These are phyloP conservation scores for Middelhovenomyces tepae DNA, from an alignment of 805 yeast species.

Conservation along the genomic window DNA sequence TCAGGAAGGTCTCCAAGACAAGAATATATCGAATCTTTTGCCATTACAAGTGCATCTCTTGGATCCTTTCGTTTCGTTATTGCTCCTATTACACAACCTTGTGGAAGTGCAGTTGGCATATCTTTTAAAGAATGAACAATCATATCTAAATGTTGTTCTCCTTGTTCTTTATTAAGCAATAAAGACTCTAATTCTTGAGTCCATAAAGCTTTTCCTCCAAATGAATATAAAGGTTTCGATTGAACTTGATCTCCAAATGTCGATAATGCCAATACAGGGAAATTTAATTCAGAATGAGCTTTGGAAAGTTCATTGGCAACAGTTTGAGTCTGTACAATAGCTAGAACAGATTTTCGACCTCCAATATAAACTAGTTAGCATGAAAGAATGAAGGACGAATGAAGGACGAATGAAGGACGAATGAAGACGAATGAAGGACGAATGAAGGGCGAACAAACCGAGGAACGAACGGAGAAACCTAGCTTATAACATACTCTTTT, in stretches of 20 bases:
- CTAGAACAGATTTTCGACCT: constrained; percentile 81
- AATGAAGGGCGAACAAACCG: too few species aligned
- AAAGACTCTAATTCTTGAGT: constrained; percentile 87
- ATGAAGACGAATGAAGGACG: too few species aligned
- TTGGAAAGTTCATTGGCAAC: constrained; percentile 53
- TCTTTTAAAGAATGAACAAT: constrained; percentile 93
- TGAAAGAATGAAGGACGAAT: too few species aligned
- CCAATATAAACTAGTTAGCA: too few species aligned
- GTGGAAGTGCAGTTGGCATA: constrained; percentile 81
- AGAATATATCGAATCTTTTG: constrained; percentile 51
- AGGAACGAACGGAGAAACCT: too few species aligned
- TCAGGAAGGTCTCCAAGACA: constrained; percentile 66
- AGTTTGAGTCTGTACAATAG: constrained; percentile 75
- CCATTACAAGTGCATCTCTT: constrained; percentile 83
- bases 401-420: too few species aligned
- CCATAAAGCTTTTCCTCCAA: constrained; percentile 96
- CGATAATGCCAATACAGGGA: constrained; percentile 68
- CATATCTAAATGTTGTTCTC: constrained; percentile 66
- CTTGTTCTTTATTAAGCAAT: constrained; percentile 48
- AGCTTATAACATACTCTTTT: too few species aligned
- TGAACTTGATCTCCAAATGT: constrained; percentile 90
- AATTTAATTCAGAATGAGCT: constrained; percentile 54
- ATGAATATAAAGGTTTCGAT: constrained; percentile 77
- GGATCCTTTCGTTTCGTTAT: constrained; percentile 85
- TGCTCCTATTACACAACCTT: constrained; percentile 83